Conservation (phyloP, 192 early-diverging fungal genomes). For the Coemansia sp. region DNA sequence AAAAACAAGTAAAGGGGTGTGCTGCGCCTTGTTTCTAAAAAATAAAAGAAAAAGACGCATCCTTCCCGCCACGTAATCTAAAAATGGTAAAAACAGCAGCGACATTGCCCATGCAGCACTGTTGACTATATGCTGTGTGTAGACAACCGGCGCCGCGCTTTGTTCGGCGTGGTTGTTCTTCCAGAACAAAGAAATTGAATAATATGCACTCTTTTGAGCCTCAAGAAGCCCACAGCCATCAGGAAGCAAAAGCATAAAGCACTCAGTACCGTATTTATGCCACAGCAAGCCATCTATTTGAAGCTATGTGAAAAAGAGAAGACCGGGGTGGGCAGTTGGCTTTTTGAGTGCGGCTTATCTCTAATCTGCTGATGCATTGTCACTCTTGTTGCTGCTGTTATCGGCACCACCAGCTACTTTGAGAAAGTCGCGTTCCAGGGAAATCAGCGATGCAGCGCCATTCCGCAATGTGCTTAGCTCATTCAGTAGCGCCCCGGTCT, state of each 20-base stretch:
- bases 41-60: neutral
- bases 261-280: no score
- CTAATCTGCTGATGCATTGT: neutral
- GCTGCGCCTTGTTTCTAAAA: no score
- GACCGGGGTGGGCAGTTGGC: no score
- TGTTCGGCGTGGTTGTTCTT: neutral
- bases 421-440: constrained; percentile 45
- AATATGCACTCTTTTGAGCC: no score
- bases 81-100: constrained; percentile 2
- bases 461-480: constrained; percentile 45
- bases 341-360: neutral
- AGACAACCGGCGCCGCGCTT: neutral
- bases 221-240: no score
- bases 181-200: no score
- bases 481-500: constrained; percentile 35
- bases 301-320: no score
- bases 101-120: neutral
- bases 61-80: neutral
- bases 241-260: no score
- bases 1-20: neutral
- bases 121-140: neutral
- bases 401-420: neutral
- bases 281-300: no score
- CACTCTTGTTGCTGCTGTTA: neutral
- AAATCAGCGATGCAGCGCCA: constrained; percentile 50